Evolutionary conservation across 2,329 filamentous ascomycete species (phyloP).

Genomic region (Alternaria viburni): DNA sequence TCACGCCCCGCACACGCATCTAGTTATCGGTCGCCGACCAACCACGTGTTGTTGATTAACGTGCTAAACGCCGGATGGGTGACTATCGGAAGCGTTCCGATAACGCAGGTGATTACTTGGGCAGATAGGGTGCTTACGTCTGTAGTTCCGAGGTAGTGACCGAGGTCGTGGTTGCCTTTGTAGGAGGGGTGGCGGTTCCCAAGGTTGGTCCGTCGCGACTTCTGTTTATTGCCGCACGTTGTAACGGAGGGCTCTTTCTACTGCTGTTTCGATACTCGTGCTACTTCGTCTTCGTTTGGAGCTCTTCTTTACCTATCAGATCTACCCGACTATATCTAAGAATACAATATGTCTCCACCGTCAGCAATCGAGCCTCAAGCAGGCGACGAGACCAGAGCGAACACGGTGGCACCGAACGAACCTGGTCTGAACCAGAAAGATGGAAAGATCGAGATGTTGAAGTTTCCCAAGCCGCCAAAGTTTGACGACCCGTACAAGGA

Average conservation of each 20-base stretch:
- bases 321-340: not conserved
- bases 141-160: conserved; percentile 4
- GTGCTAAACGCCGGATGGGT: not conserved
- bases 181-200: not conserved
- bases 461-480: conserved; percentile 41
- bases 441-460: conserved; percentile 31
- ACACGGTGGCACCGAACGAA: conserved; percentile 39
- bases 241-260: not conserved
- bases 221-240: not conserved
- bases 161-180: not conserved
- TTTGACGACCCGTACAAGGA: conserved; percentile 48
- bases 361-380: conserved; percentile 39
- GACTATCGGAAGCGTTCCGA: not conserved
- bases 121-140: not conserved
- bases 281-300: not conserved
- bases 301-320: not conserved
- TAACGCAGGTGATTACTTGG: not conserved
- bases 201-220: not conserved
- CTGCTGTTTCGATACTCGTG: not conserved
- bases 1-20: not conserved
- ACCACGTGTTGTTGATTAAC: not conserved
- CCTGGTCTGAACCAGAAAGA: conserved; percentile 38
- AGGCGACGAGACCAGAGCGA: conserved; percentile 31
- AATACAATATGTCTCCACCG: conserved; percentile 32
- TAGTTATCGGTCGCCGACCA: not conserved